phyloP scores from a whole-genome alignment of 768 basidiomycete species.

The Phylloporus scabripes region DNA sequence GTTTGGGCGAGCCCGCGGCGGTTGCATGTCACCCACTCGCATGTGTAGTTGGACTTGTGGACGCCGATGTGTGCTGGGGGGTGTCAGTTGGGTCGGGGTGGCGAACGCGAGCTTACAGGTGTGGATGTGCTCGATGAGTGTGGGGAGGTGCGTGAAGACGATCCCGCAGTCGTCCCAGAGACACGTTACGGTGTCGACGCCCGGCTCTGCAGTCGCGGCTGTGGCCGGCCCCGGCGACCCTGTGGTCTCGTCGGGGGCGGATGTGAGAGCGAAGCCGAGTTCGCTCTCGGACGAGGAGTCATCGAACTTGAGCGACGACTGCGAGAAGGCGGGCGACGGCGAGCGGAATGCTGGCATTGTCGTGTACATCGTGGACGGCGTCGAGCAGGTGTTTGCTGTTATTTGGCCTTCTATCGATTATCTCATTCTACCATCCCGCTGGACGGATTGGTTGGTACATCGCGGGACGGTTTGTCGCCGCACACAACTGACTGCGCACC shows the following conservation, averaged over 20 bases:
- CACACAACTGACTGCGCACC: too few relatives aligned
- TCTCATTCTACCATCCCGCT: not conserved
- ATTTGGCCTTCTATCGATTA: conserved; percentile 7
- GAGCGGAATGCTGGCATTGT: conserved; percentile 37
- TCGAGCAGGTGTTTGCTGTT: conserved; percentile 17
- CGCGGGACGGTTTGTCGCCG: too few relatives aligned
- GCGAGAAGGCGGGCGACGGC: conserved; percentile 37
- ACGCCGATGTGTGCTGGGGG: conserved; percentile 70
- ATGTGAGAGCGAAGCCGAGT: conserved; percentile 6
- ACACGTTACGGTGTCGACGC: conserved; percentile 64
- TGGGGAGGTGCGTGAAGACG: conserved; percentile 67
- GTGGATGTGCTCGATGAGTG: conserved; percentile 80
- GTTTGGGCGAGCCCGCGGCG: conserved; percentile 81
- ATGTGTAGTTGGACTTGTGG: conserved; percentile 80
- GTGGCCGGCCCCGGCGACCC: conserved; percentile 21
- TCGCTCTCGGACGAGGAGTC: conserved; percentile 27
- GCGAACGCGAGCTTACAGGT: conserved; percentile 46
- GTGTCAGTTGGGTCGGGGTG: not conserved
- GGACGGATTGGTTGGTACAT: too few relatives aligned
- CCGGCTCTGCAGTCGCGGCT: conserved; percentile 15
- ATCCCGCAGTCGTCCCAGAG: conserved; percentile 78
- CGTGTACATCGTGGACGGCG: conserved; percentile 30
- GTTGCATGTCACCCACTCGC: conserved; percentile 82
- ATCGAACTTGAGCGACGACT: conserved; percentile 26
- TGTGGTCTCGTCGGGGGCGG: conserved; percentile 13